Conservation (phyloP, 1,284 basidiomycete species). For the Termitomyces sp. region DNA sequence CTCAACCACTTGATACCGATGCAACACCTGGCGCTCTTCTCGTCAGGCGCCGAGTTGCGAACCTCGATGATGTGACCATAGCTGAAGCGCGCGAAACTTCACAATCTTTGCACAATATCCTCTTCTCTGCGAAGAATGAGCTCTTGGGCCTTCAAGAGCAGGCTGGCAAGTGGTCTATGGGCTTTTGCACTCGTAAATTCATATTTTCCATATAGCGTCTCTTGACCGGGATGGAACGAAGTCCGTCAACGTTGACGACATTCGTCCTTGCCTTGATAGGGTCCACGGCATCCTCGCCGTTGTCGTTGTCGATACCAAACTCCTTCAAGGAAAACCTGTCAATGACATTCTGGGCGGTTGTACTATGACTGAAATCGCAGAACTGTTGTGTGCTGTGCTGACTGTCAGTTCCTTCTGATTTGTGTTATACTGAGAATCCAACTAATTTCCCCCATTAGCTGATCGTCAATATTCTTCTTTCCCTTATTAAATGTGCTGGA, state of each 20-base stretch:
- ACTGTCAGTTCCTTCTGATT: slow-evolving; percentile 1
- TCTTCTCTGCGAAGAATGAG: not conserved
- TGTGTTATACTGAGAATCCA: not conserved
- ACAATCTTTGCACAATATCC: not conserved
- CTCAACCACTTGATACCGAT: not conserved
- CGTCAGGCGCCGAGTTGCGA: not conserved
- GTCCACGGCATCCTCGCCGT: not conserved
- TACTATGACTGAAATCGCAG: not conserved
- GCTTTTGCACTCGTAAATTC: not conserved
- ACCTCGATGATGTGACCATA: not conserved
- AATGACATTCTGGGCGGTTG: not conserved
- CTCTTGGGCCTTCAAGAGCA: not conserved
- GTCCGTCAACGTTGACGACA: not conserved
- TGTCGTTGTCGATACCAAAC: not conserved
- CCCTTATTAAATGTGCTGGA: not conserved
- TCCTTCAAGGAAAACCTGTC: not conserved
- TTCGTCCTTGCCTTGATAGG: not conserved
- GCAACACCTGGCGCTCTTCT: not conserved
- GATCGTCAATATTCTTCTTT: not conserved
- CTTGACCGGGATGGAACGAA: not conserved
- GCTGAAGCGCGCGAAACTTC: not conserved
- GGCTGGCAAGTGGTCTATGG: not conserved
- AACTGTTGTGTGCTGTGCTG: not conserved
- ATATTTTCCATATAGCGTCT: not conserved
- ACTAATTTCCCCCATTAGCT: not conserved